A percentile compares a stretch with the other conserved stretches of the same genome.
phyloP scores from a whole-genome alignment of 352 stramenopile genomes.

The Phytopythium boreale region DNA sequence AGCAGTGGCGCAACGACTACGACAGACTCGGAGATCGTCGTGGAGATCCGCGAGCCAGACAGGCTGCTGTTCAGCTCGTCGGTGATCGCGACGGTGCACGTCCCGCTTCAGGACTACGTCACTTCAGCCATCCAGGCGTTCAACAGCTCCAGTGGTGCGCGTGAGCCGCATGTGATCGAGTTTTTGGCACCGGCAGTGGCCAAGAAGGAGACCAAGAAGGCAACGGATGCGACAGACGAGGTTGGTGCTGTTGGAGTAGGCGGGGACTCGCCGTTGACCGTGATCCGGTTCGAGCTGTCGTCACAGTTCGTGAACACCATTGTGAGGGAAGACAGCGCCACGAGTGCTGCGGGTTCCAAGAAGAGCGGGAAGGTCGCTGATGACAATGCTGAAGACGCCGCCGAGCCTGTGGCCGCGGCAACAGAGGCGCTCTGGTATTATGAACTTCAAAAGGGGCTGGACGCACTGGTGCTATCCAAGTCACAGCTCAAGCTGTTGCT shows the following conservation, averaged over 20 bases:
- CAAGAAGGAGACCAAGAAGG: slow-evolving; percentile 12
- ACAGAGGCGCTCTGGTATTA: slow-evolving; percentile 33
- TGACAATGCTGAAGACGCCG: slow-evolving; percentile 14
- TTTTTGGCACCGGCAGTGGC: slow-evolving; percentile 37
- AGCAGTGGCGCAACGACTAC: background rate
- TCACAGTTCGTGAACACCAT: slow-evolving; percentile 17
- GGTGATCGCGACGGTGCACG: slow-evolving; percentile 37
- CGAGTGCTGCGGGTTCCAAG: background rate
- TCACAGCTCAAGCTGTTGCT: slow-evolving; percentile 63
- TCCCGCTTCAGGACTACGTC: slow-evolving; percentile 54
- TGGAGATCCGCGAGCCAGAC: slow-evolving; percentile 74
- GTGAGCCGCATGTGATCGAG: slow-evolving; percentile 35
- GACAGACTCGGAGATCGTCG: slow-evolving; percentile 23
- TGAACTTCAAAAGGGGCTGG: slow-evolving; percentile 48
- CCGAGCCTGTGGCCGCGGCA: slow-evolving; percentile 21
- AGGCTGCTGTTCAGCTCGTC: slow-evolving; percentile 72
- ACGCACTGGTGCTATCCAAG: slow-evolving; percentile 60
- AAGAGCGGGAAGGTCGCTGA: background rate
- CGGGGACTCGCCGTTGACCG: slow-evolving; percentile 1
- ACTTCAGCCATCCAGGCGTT: slow-evolving; percentile 28
- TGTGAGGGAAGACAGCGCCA: background rate
- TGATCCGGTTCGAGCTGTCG: slow-evolving; percentile 51
- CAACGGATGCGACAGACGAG: slow-evolving; percentile 6
- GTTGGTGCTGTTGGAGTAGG: background rate
- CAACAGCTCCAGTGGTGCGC: slow-evolving; percentile 7